Base-by-base conservation (phyloP, 176 grass and related monocot species). In the Dactylis glomerata region DNA sequence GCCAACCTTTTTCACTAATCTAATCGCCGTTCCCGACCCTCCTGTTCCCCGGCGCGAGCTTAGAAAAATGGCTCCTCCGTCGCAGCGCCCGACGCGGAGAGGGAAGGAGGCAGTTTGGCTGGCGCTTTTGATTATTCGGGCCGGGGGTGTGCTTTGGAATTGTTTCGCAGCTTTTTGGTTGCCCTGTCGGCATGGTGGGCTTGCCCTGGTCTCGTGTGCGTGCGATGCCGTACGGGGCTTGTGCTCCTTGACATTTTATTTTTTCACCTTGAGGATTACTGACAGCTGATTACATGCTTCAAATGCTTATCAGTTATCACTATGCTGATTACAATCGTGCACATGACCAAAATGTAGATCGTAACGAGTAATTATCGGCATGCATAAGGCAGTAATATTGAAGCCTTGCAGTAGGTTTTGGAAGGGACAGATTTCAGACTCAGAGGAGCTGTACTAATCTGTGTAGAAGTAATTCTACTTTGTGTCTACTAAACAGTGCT, bases 141-240 rank as follows among this genome's bases (percentile, higher is more conserved):
- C n/a, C n/a, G n/a, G n/a, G n/a, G n/a, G 38, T 12, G 2, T 4
- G 19, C 44, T 78, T 81, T 81, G 69, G 80, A 87, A 49, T 51
- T 57, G 76, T 79, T 16, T 26, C 51, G 70, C 85, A 81, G 76
- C 82, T 64, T 91, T 87, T 84, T 88, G 63, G 75, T 72, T 69
- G 68, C 77, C 24, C 78, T 86, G 78, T 89, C 83, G 88, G 68
- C 69, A 0, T 26, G 12, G 16, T 82, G 66, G 59, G n/a, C n/a
- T n/a, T n/a, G n/a, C n/a, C 20, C 2, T 36, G 15, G 23, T 23
- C 69, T 72, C 68, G 68, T 72, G 1, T 26, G 5, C 63, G 78
- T 30, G 38, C 27, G 6, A n/a, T 16, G 31, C 1, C 27, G 16
- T 26, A 27, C 2, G n/a, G 19, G 57, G 76, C 63, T 16, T 4